Evolutionary conservation across 176 grass and related monocot genomes (phyloP).

Genomic region (Phragmites australis): DNA sequence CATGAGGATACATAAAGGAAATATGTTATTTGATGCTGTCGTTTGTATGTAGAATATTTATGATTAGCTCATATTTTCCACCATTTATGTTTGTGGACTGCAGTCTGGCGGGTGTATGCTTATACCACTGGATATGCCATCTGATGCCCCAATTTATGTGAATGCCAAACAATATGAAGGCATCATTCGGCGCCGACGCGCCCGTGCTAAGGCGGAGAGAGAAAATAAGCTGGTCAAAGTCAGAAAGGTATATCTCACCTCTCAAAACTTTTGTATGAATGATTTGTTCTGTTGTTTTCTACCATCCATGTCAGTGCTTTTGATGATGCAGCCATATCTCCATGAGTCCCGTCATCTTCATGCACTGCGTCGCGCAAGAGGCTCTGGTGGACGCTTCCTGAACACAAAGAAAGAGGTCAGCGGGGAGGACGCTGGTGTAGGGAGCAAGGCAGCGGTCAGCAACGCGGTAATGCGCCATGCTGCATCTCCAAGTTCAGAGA

Average conservation of each 20-base stretch:
- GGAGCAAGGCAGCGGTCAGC: constrained; percentile 5
- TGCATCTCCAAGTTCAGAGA: constrained; percentile 68
- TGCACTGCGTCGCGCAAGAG: constrained; percentile 81
- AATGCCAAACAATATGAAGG: constrained; percentile 88
- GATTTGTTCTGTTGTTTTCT: background rate
- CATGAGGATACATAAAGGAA: background rate
- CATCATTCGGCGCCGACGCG: constrained; percentile 76
- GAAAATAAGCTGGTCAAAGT: constrained; percentile 61
- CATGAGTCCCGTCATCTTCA: constrained; percentile 94
- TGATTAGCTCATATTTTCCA: constrained; percentile 16
- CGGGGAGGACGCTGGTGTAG: constrained; percentile 15
- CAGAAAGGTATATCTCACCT: constrained; percentile 61
- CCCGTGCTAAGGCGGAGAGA: constrained; percentile 80
- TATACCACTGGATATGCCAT: constrained; percentile 68
- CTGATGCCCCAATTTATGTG: constrained; percentile 84
- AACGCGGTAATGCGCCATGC: constrained; percentile 15
- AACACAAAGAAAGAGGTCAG: constrained; percentile 65
- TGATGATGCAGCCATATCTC: constrained; percentile 74
- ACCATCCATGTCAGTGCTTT: background rate
- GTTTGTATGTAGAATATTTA: background rate
- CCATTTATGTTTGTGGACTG: constrained; percentile 38
- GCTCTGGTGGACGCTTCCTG: constrained; percentile 84
- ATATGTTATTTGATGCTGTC: constrained; percentile 7
- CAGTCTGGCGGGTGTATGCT: constrained; percentile 65
- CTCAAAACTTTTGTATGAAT: background rate